Percentiles rank a stretch among this genome's conserved stretches.
These are phyloP conservation scores for Leccinum fibrillosum DNA, from an alignment of 768 basidiomycete genomes.

Conservation along the genomic window DNA sequence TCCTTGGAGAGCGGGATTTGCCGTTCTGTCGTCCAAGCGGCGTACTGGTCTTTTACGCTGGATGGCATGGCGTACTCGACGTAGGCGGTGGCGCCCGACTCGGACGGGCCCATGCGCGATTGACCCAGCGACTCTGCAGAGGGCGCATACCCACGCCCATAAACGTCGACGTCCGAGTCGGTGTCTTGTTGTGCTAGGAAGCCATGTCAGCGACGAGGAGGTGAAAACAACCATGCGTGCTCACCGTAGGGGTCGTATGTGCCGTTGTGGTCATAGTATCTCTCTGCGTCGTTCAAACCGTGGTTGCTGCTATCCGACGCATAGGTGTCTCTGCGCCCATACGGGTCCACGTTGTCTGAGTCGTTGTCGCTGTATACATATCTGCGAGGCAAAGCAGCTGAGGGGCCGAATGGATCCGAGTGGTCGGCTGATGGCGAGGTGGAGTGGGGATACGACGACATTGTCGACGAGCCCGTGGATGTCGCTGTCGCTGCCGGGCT, in stretches of 20 bases:
- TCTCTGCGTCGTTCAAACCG: conserved; percentile 38
- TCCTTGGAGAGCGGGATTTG: conserved; percentile 98
- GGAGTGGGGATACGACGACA: conserved; percentile 53
- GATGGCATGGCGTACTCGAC: conserved; percentile 55
- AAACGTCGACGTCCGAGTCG: conserved; percentile 77
- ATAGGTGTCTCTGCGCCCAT: conserved; percentile 62
- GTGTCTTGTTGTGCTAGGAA: conserved; percentile 70
- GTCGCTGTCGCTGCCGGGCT: conserved; percentile 14
- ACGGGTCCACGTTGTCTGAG: conserved; percentile 64
- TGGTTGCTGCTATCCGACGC: conserved; percentile 69
- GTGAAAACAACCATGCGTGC: conserved; percentile 12
- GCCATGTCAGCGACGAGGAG: conserved; percentile 7
- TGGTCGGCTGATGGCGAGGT: conserved; percentile 61
- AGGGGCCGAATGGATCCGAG: conserved; percentile 61
- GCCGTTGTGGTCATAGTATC: conserved; percentile 64
- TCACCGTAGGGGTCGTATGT: conserved; percentile 64
- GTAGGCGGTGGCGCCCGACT: conserved; percentile 69
- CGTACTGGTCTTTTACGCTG: conserved; percentile 78
- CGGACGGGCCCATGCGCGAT: conserved; percentile 57
- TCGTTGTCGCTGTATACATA: conserved; percentile 72
- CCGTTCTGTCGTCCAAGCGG: conserved; percentile 90
- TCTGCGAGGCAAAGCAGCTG: conserved; percentile 35
- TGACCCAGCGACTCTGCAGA: conserved; percentile 76
- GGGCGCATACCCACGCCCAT: conserved; percentile 62
- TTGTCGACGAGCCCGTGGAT: conserved; percentile 20